Base-by-base conservation (phyloP, 495 filamentous ascomycete genomes). In the Talaromyces adpressus region DNA sequence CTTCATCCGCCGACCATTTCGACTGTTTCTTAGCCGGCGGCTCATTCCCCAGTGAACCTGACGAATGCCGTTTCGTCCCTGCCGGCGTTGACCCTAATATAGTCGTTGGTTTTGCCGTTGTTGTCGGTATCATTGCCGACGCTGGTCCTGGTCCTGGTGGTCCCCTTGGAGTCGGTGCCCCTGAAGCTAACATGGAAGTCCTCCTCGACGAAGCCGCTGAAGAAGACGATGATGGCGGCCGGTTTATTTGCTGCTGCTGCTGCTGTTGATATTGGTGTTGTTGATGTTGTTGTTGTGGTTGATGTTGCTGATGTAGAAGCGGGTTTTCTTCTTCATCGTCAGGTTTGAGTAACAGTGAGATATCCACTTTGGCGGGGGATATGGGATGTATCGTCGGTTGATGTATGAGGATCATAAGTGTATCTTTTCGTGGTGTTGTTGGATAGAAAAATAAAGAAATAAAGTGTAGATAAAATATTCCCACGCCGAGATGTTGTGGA, bases 1-100 rank as follows among this genome's bases (percentile, higher is more conserved):
- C 91, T 75, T 98, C 94, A 49, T 97, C 91, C 1, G 87, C 80
- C 41, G 89, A 92, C 94, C 94, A 98, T 76, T 98, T 97, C 70
- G 89, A 93, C 72, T 96, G 93, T 74, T 91, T 96, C 78, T 96
- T 97, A 9, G 91, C 91, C 5, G 91, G 91, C 0, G 90, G 90
- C 65, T 92, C 89, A 34, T 53, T 47, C 8, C 45, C 45, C 2
- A 62, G 29, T 51, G 79, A 78, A 11, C 85, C 51, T 16, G 85
- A 52, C 4, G 45, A 32, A 34, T 49, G 41, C 8, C 60, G 45
- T 34, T 62, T 62, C 53, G 60, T 45, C 5, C 58, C 58, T 41
- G 58, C 36, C 9, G 27, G 16, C 1, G 56, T 27, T n/a, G 29
- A n/a, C 6, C 16, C 20, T n/a, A 27, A 18, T 39, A 25, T 32